phyloP scores from a whole-genome alignment of 2,329 filamentous ascomycete species.

The Grosmannia clavigera region DNA sequence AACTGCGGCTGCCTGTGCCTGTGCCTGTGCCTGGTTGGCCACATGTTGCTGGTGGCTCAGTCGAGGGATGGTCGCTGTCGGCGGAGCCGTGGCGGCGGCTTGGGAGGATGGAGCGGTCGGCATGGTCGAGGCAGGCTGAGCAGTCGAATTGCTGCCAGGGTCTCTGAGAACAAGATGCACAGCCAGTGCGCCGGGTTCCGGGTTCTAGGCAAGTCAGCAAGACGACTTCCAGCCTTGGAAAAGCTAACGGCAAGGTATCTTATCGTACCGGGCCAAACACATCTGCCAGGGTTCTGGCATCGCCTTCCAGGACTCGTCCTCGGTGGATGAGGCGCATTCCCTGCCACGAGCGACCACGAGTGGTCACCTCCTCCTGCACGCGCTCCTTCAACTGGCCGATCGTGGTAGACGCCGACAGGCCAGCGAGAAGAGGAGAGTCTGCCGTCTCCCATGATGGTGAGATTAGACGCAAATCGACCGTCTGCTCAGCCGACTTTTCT shows the following conservation, averaged over 20 bases:
- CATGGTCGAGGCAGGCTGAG: background rate
- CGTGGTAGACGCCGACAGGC: slow-evolving; percentile 4
- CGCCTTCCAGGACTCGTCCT: slow-evolving; percentile 8
- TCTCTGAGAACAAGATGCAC: slow-evolving; percentile 8
- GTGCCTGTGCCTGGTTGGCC: background rate
- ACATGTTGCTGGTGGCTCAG: background rate
- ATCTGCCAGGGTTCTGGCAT: slow-evolving; percentile 4
- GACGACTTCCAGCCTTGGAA: background rate
- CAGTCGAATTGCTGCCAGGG: background rate
- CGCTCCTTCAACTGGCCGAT: slow-evolving; percentile 6
- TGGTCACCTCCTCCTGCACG: slow-evolving; percentile 3
- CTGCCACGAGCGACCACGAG: background rate
- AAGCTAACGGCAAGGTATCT: background rate
- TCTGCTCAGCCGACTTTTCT: background rate
- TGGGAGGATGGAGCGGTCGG: background rate
- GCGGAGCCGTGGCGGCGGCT: background rate
- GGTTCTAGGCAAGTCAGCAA: background rate
- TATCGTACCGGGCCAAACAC: slow-evolving; percentile 11
- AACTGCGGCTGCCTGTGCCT: too few species aligned
- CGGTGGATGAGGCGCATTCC: slow-evolving; percentile 12
- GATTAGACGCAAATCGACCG: slow-evolving; percentile 7
- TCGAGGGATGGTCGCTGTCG: background rate
- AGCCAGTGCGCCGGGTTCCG: background rate
- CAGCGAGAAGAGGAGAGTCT: slow-evolving; percentile 4
- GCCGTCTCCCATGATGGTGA: slow-evolving; percentile 7